Evolutionary conservation across 306 rosid species (phyloP).

Genomic region (Senna tora): DNA sequence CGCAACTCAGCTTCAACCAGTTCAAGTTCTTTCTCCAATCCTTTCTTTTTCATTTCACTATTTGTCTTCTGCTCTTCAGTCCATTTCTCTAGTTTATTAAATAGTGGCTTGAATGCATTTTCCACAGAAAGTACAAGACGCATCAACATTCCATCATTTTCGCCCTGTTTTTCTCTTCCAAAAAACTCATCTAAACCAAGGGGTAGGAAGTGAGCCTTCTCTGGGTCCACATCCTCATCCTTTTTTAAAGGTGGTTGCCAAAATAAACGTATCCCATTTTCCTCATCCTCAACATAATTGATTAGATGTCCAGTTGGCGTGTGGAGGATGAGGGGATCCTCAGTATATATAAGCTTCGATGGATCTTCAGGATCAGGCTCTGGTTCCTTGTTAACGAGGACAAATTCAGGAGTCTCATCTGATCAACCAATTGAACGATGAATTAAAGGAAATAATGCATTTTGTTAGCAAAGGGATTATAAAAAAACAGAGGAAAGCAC

Average conservation of each 20-base stretch:
- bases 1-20: slow-evolving; percentile 71
- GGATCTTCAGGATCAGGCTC: slow-evolving; percentile 92
- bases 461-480: slow-evolving; percentile 21
- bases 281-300: slow-evolving; percentile 78
- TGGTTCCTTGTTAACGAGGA: slow-evolving; percentile 80
- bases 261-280: slow-evolving; percentile 79
- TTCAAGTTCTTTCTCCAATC: slow-evolving; percentile 66
- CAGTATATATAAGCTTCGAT: slow-evolving; percentile 65
- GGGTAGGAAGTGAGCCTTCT: slow-evolving; percentile 74
- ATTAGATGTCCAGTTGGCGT: slow-evolving; percentile 78
- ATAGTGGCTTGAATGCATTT: slow-evolving; percentile 55
- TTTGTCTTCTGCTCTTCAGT: slow-evolving; percentile 62
- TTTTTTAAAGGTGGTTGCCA: slow-evolving; percentile 83
- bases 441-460: slow-evolving; percentile 17
- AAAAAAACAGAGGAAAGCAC: background rate
- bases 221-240: slow-evolving; percentile 70
- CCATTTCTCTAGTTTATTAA: slow-evolving; percentile 69
- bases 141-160: slow-evolving; percentile 42
- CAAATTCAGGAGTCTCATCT: slow-evolving; percentile 84
- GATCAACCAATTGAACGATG: slow-evolving; percentile 47
- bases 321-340: slow-evolving; percentile 87
- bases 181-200: slow-evolving; percentile 84
- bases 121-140: slow-evolving; percentile 51
- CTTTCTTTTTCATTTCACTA: slow-evolving; percentile 56
- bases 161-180: slow-evolving; percentile 40